phyloP scores from a whole-genome alignment of 257 asterid genomes.

The Striga asiatica region DNA sequence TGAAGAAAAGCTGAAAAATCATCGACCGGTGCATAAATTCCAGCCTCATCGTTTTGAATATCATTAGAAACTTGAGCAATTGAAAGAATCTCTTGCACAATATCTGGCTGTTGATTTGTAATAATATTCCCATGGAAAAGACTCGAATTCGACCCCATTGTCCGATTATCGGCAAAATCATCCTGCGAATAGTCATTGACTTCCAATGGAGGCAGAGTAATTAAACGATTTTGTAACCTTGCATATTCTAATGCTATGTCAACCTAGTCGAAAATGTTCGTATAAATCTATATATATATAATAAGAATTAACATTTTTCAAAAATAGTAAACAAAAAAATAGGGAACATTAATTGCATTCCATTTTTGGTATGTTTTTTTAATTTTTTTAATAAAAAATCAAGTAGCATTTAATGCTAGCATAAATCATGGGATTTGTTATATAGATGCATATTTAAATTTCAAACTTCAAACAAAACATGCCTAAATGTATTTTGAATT shows the following conservation, averaged over 20 bases:
- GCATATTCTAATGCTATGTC: conserved; percentile 86
- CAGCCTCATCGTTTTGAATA: conserved; percentile 50
- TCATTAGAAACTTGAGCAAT: conserved; percentile 79
- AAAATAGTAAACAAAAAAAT: no score
- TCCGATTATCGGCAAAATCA: conserved; percentile 19
- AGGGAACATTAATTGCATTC: no score
- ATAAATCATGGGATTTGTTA: no score
- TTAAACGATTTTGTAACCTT: conserved; percentile 69
- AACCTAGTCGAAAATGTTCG: conserved; percentile 58
- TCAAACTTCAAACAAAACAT: no score
- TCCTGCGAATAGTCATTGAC: conserved; percentile 48
- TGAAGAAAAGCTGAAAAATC: conserved; percentile 55
- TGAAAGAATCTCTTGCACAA: conserved; percentile 67
- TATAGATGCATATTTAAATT: no score
- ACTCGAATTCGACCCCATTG: conserved; percentile 17
- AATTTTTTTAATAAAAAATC: no score
- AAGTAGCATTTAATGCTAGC: no score
- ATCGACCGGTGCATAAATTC: conserved; percentile 27
- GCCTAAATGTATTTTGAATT: no score
- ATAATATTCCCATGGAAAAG: conserved; percentile 22
- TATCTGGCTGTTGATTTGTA: conserved; percentile 32
- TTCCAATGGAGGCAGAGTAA: conserved; percentile 62
- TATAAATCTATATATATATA: no score
- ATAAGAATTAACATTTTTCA: no score
- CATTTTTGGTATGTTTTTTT: no score